These are phyloP conservation scores for Penicillium sp. DNA, from an alignment of 2,329 filamentous ascomycete species.

Conservation along the genomic window DNA sequence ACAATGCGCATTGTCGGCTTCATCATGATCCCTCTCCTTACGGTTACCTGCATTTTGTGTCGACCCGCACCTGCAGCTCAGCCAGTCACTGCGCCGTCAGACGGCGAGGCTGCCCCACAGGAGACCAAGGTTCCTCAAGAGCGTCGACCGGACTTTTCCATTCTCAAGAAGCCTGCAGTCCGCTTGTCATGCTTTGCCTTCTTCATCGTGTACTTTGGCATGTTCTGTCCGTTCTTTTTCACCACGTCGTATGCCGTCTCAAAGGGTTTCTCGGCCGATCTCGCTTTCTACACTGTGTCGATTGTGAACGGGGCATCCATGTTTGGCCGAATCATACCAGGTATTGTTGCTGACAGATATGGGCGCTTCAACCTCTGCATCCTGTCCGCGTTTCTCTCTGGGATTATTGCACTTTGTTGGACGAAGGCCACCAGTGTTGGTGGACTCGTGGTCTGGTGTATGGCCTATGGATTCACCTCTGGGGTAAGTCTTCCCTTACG, in stretches of 20 bases:
- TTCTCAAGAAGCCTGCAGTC: conserved; percentile 31
- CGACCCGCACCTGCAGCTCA: conserved; percentile 1
- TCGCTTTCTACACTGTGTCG: conserved; percentile 46
- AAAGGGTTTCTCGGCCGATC: conserved; percentile 33
- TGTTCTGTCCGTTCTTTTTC: conserved; percentile 49
- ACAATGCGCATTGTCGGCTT: conserved; percentile 48
- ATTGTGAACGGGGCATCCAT: conserved; percentile 46
- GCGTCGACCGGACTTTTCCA: conserved; percentile 22
- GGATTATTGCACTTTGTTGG: conserved; percentile 52
- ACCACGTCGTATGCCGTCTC: conserved; percentile 36
- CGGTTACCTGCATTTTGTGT: conserved; percentile 33
- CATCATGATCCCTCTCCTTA: conserved; percentile 45
- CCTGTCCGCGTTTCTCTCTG: conserved; percentile 36
- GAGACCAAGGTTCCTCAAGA: not conserved
- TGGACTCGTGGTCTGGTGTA: conserved; percentile 51
- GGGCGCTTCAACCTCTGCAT: conserved; percentile 40
- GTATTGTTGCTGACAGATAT: conserved; percentile 42
- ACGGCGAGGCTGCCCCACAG: not conserved
- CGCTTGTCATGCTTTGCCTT: conserved; percentile 37
- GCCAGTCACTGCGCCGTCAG: not conserved
- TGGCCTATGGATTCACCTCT: conserved; percentile 53
- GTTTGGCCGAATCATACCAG: conserved; percentile 43
- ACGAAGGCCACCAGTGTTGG: conserved; percentile 48
- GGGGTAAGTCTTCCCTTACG: conserved; percentile 37
- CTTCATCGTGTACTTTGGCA: conserved; percentile 44